Base-by-base conservation (phyloP, 305 asterid species). In the Fraxinus baroniana region DNA sequence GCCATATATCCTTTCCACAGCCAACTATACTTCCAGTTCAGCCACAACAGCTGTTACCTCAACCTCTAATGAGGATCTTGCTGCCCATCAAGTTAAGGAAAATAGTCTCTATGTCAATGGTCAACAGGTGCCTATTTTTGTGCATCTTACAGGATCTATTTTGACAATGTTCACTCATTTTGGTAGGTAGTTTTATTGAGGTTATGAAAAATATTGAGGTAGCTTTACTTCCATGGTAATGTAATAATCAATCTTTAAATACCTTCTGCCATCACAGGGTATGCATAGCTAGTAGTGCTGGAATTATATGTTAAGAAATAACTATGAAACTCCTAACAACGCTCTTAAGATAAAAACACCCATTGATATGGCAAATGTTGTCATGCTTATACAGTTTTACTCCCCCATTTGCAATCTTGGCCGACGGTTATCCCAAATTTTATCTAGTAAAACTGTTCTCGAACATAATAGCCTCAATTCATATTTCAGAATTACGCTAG, bases 41-140 rank as follows among this genome's bases (percentile, higher is more conserved):
- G 83, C 90, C 83, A 46, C 94, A 28, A 73, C 91, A 68, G 87
- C 94, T 62, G 95, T 92, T 76, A 90, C 94, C 76, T 88, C 97
- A 68, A 85, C 94, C 8, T 84, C 97, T 36, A 94, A 83, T 76
- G 98, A 94, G 84, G 98, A 94, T 86, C 84, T 90, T 74, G 86
- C 71, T 62, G 71, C 89, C 74, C 83, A 91, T 79, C 97, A 90
- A 79, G 87, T 85, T 52, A 94, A 95, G 89, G 98, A 94, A 60
- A 95, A 62, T 15, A 62, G 89, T 78, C 83, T 86, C 85, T 94
- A 94, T 82, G 87, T 81, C 80, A 86, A 86, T 82, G 93, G 93
- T 64, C 97, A 91, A 83, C 98, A 95, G 95, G 98, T 95, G 84
- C 76, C 89, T 84, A 20, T 41, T 39, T 72, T 66, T 72, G 5